Conservation (phyloP, 1,139 yeast species). For the Pichia kudriavzevii region DNA sequence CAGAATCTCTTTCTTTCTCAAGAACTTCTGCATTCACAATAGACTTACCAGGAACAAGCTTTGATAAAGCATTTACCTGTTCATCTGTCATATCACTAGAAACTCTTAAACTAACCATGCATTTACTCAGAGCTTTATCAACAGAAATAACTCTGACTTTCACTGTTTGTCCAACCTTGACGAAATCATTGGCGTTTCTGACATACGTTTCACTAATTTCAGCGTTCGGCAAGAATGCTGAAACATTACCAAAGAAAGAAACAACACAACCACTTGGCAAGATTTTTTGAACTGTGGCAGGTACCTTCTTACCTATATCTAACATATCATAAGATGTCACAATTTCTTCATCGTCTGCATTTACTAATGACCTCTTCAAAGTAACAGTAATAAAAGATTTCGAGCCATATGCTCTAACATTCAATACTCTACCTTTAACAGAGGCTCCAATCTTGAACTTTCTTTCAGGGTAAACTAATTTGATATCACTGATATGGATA, state of each 20-base stretch:
- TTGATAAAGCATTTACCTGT: conserved; percentile 43
- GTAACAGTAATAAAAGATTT: conserved; percentile 49
- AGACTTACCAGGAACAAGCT: conserved; percentile 54
- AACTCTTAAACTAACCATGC: conserved; percentile 69
- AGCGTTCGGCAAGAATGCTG: conserved; percentile 75
- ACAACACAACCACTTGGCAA: conserved; percentile 75
- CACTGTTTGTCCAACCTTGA: conserved; percentile 81
- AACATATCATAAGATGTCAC: conserved; percentile 46
- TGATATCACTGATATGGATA: conserved; percentile 75
- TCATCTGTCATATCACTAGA: conserved; percentile 44
- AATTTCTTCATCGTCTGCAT: conserved; percentile 59
- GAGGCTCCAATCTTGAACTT: conserved; percentile 79
- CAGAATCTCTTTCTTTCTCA: conserved; percentile 69
- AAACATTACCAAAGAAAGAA: conserved; percentile 70
- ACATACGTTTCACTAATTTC: conserved; percentile 91
- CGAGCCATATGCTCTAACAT: conserved; percentile 30
- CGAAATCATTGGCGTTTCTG: conserved; percentile 65
- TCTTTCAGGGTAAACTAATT: conserved; percentile 82
- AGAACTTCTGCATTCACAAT: conserved; percentile 55
- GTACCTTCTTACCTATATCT: conserved; percentile 51
- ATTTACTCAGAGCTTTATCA: conserved; percentile 46
- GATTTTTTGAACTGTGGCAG: conserved; percentile 70
- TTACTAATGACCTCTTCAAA: conserved; percentile 74
- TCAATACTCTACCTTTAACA: conserved; percentile 63
- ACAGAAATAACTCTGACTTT: conserved; percentile 57